phyloP scores from a whole-genome alignment of 2,329 filamentous ascomycete species.

The Fusarium xylarioides region DNA sequence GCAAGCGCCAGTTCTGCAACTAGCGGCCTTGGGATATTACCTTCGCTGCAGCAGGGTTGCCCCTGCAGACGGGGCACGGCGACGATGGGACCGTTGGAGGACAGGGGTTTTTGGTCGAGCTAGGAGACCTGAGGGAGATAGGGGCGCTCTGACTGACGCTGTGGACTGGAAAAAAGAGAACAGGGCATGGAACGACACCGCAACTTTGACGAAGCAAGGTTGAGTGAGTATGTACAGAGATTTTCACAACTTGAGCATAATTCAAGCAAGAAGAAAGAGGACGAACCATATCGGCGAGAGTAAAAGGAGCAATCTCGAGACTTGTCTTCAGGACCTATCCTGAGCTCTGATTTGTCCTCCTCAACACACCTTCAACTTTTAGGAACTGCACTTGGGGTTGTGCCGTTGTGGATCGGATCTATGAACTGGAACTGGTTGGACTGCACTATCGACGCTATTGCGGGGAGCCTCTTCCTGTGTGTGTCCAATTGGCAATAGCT shows the following conservation, averaged over 20 bases:
- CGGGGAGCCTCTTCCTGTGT: slow-evolving; percentile 10
- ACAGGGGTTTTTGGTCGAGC: slow-evolving; percentile 8
- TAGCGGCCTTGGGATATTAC: slow-evolving; percentile 45
- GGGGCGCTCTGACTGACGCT: slow-evolving; percentile 26
- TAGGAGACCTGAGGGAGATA: slow-evolving; percentile 32
- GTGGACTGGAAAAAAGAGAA: background rate
- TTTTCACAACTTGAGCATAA: background rate
- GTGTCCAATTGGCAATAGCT: slow-evolving; percentile 20
- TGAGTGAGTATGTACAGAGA: background rate
- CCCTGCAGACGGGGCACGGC: slow-evolving; percentile 40
- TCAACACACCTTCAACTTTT: slow-evolving; percentile 14
- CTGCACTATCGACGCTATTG: slow-evolving; percentile 27
- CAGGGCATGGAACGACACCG: slow-evolving; percentile 29
- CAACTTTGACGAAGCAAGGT: slow-evolving; percentile 21
- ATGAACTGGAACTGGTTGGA: slow-evolving; percentile 27
- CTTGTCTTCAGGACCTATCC: background rate
- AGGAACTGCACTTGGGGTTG: slow-evolving; percentile 19
- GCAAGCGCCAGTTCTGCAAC: slow-evolving; percentile 44
- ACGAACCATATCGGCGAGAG: background rate
- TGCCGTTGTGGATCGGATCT: slow-evolving; percentile 31
- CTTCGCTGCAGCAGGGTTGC: slow-evolving; percentile 43
- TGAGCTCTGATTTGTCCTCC: slow-evolving; percentile 29
- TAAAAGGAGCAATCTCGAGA: background rate
- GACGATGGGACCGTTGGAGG: slow-evolving; percentile 30
- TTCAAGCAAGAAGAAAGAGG: background rate